These are phyloP conservation scores for Umbellularia californica DNA, from an alignment of 164 flowering plant genomes.

Conservation along the genomic window DNA sequence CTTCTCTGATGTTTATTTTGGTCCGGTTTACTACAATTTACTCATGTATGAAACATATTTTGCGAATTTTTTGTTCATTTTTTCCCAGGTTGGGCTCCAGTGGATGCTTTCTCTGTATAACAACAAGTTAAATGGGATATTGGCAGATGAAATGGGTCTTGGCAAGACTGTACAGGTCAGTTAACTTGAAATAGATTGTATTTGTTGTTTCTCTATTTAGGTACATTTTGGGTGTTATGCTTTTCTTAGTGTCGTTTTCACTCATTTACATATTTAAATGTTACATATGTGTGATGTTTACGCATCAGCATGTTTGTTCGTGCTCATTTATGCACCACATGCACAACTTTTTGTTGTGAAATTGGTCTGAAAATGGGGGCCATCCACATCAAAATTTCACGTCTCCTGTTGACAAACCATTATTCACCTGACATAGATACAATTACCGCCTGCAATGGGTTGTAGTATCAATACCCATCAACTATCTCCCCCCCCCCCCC, in stretches of 20 bases:
- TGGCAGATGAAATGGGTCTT: constrained; percentile 99
- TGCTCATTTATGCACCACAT: no score
- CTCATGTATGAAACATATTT: neutral
- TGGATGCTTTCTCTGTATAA: constrained; percentile 99
- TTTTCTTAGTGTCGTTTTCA: neutral
- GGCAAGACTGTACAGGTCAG: constrained; percentile 98
- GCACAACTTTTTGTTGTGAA: no score
- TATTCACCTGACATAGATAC: no score
- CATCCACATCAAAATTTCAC: no score
- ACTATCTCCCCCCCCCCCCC: no score
- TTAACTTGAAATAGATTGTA: neutral
- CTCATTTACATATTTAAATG: no score
- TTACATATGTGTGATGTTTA: no score
- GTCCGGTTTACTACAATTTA: neutral
- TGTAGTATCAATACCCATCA: no score
- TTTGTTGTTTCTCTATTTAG: neutral
- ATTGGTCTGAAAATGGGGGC: no score
- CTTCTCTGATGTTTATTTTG: constrained; percentile 7
- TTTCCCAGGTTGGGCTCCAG: constrained; percentile 91
- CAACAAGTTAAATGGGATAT: constrained; percentile 95
- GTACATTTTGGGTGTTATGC: neutral
- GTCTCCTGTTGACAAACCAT: no score
- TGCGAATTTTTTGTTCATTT: neutral
- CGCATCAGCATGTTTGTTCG: neutral
- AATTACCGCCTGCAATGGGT: no score